Base-by-base conservation (phyloP, 331 rosid genomes). In the Dryas integrifolia region DNA sequence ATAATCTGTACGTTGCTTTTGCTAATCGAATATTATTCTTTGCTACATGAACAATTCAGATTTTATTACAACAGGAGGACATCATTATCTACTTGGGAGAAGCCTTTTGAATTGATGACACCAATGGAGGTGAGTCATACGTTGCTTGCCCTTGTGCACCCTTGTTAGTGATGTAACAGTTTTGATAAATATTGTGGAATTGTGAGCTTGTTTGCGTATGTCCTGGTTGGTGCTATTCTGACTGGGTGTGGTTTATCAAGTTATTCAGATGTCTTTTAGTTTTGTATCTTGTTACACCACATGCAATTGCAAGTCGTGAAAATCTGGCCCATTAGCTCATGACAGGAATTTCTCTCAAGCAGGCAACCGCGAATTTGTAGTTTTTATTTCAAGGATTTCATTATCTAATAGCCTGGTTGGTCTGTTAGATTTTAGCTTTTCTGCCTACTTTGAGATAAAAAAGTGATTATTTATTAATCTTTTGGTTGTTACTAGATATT, bases 51-150 rank as follows among this genome's bases (percentile, higher is more conserved):
- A 66, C 83, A 60, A 15, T 86, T 57, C 88, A 91, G 98, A 80
- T 93, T 83, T 79, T 93, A 88, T 78, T 91, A 87, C 85, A 93
- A 93, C 86, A 82, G 85, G 88, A 91, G 77, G 85, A 86, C 94
- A 62, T 82, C 81, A 78, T 53, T 87, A 85, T 93, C 98, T 69
- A 87, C 89, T 71, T 93, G 97, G 98, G 97, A 89, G 87, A 93
- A 90, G 89, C 97, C 96, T 74, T 77, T 85, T 4, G 97, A 89
- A 78, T 80, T 93, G 91, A 87, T 93, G 97, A 86, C 98, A 9
- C 87, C 88, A 65, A 74, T 82, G 76, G 98, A 93, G 94, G 98
- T 87, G 92, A 88, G 96, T 86, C 84, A 67, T 68, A 30, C 46
- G 52, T 59, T 15, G 60, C 83, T 81, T 69, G 51, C 71, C 41